phyloP scores from a whole-genome alignment of 306 rosid species.

The Arachis stenosperma region DNA sequence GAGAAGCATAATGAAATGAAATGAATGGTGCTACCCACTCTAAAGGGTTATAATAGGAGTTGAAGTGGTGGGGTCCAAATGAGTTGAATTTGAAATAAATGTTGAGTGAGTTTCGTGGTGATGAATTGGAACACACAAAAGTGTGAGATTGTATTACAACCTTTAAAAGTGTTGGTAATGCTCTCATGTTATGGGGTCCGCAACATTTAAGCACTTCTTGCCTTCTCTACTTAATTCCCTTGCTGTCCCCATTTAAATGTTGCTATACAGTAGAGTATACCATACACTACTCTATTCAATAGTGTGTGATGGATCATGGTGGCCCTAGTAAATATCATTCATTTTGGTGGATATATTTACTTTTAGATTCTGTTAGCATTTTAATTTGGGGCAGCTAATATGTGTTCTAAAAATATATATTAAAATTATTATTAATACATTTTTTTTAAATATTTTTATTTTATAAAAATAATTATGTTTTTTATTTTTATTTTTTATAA shows the following conservation, averaged over 20 bases:
- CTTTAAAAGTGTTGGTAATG: conserved; percentile 33
- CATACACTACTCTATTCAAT: conserved; percentile 1
- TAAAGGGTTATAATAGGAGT: neutral
- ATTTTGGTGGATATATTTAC: neutral
- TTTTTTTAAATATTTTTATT: too few relatives aligned
- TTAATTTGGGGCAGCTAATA: too few relatives aligned
- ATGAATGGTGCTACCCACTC: conserved; percentile 30
- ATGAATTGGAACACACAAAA: conserved; percentile 39
- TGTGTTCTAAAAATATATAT: too few relatives aligned
- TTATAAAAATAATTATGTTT: too few relatives aligned
- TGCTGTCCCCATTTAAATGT: conserved; percentile 42
- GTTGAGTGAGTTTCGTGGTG: conserved; percentile 32
- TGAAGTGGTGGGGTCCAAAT: conserved; percentile 22
- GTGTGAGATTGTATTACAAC: neutral
- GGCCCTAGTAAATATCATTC: neutral
- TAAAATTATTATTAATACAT: too few relatives aligned
- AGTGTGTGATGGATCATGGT: neutral
- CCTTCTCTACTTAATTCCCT: conserved; percentile 13
- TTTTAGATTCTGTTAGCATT: too few relatives aligned
- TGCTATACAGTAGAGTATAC: neutral
- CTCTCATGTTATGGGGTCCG: conserved; percentile 33
- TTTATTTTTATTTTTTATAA: too few relatives aligned
- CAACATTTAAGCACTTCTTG: conserved; percentile 41
- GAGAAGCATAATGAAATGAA: conserved; percentile 26
- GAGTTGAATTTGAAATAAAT: conserved; percentile 31